Evolutionary conservation across 2,329 filamentous ascomycete species (phyloP).

Genomic region (Aspergillus hiratsukae): DNA sequence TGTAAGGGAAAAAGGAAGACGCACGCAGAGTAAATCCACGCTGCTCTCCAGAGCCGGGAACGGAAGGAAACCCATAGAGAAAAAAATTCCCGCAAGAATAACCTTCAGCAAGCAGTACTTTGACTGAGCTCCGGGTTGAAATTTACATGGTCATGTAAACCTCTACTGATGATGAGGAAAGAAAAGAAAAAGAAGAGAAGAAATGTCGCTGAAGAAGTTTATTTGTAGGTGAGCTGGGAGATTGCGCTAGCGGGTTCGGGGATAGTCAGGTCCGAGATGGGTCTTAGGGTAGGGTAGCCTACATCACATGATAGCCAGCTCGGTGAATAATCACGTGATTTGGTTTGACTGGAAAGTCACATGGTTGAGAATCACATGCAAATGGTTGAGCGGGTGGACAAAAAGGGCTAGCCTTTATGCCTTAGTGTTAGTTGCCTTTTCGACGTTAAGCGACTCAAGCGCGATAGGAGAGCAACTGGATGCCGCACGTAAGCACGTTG

Average conservation of each 20-base stretch:
- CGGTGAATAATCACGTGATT: neutral
- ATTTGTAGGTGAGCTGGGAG: constrained; percentile 27
- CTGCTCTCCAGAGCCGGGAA: constrained; percentile 46
- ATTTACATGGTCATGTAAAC: constrained; percentile 49
- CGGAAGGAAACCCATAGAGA: constrained; percentile 46
- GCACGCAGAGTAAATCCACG: constrained; percentile 14
- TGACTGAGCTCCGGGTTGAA: constrained; percentile 45
- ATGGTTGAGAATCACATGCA: constrained; percentile 16
- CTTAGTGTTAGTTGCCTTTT: neutral
- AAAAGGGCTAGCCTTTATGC: neutral
- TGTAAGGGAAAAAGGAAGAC: constrained; percentile 44
- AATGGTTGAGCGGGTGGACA: constrained; percentile 7
- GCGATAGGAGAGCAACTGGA: neutral
- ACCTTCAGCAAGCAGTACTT: constrained; percentile 47
- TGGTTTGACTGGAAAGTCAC: neutral
- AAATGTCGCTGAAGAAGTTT: constrained; percentile 3
- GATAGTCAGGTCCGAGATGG: constrained; percentile 11
- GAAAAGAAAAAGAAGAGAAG: constrained; percentile 32
- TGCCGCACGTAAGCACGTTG: too few relatives aligned
- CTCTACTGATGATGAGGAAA: constrained; percentile 49
- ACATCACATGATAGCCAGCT: neutral
- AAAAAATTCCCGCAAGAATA: constrained; percentile 41
- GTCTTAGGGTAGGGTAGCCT: constrained; percentile 15
- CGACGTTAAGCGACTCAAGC: neutral
- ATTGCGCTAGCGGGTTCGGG: constrained; percentile 22